These are phyloP conservation scores for Nelumbo lutea DNA, from an alignment of 164 flowering plant genomes.

Conservation along the genomic window DNA sequence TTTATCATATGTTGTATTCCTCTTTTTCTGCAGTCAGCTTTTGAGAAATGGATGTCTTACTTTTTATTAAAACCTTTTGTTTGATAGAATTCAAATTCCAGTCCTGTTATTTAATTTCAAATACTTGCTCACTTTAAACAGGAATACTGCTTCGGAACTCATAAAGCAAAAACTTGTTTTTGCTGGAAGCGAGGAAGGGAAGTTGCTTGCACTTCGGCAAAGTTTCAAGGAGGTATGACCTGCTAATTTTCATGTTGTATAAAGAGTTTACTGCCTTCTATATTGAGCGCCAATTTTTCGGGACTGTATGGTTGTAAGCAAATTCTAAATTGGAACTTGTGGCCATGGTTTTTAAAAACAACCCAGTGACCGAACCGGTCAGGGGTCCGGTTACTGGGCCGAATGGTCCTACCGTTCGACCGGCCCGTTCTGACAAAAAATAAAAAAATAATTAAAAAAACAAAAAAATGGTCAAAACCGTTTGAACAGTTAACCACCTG, in stretches of 20 bases:
- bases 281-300: not conserved
- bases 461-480: no score
- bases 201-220: slow-evolving; percentile 88
- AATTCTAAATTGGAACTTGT: no score
- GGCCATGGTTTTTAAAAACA: no score
- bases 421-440: no score
- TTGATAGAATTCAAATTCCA: not conserved
- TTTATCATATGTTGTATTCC: not conserved
- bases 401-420: no score
- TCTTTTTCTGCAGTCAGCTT: not conserved
- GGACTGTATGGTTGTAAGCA: no score
- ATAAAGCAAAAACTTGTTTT: slow-evolving; percentile 79
- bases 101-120: not conserved
- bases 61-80: not conserved
- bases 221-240: slow-evolving; percentile 73
- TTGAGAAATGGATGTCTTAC: not conserved
- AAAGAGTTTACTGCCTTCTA: not conserved
- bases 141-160: slow-evolving; percentile 85
- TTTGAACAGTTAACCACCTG: no score
- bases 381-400: no score
- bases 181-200: slow-evolving; percentile 94
- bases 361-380: no score
- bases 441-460: no score
- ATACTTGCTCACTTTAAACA: slow-evolving; percentile 19
- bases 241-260: slow-evolving; percentile 3